A percentile compares a stretch with the other conserved stretches of the same genome.
phyloP scores from a whole-genome alignment of 1,284 basidiomycete species.

The Abortiporus biennis region DNA sequence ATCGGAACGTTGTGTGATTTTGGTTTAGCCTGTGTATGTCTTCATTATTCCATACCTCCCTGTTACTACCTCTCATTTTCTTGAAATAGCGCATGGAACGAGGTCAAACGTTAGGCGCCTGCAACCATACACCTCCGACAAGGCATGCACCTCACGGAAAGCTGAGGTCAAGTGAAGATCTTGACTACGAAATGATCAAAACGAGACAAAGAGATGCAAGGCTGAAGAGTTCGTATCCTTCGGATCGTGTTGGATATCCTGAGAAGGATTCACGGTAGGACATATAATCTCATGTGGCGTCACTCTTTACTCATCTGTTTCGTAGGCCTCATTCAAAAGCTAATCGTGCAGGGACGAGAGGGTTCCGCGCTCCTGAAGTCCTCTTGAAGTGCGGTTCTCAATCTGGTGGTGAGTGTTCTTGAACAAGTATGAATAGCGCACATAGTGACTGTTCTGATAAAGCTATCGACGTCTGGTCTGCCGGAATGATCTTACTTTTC shows the following conservation, averaged over 20 bases:
- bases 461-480: constrained; percentile 98
- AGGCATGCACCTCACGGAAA: constrained; percentile 63
- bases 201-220: constrained; percentile 59
- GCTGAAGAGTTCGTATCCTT: constrained; percentile 41
- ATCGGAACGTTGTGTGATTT: constrained; percentile 93
- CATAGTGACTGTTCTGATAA: constrained; percentile 6
- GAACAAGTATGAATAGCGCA: constrained; percentile 3
- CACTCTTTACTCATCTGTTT: constrained; percentile 1
- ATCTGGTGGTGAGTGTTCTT: constrained; percentile 65
- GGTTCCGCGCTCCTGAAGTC: constrained; percentile 97
- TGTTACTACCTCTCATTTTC: too few relatives aligned
- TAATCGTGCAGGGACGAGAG: constrained; percentile 94
- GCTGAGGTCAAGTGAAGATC: constrained; percentile 31
- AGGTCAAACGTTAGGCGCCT: constrained; percentile 45
- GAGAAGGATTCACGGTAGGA: constrained; percentile 59
- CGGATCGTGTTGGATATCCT: constrained; percentile 71
- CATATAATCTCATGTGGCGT: not conserved
- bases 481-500: constrained; percentile 88
- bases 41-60: not conserved
- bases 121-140: constrained; percentile 69
- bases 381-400: constrained; percentile 94
- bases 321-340: constrained; percentile 82
- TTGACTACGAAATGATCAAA: constrained; percentile 39
- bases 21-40: constrained; percentile 83
- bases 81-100: constrained; percentile 56